Evolutionary conservation across 2,329 filamentous ascomycete species (phyloP).

Genomic region (Aspergillus clavatus): DNA sequence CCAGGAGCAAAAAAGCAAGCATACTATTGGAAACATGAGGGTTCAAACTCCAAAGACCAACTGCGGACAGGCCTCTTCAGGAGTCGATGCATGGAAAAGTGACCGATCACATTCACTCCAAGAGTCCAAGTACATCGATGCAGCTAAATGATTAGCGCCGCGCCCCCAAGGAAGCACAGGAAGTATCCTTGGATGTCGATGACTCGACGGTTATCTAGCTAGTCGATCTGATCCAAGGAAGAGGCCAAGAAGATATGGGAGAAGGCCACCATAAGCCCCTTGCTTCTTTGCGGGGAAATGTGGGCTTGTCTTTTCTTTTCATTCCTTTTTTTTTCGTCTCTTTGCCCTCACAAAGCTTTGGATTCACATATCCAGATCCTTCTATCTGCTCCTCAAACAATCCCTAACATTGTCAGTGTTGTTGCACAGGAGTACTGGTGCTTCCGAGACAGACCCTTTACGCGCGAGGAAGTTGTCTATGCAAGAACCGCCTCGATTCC

Average conservation of each 20-base stretch:
- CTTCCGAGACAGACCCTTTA: not conserved
- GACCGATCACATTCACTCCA: not conserved
- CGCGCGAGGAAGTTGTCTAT: not conserved
- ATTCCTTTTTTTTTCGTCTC: slow-evolving; percentile 1
- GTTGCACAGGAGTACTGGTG: no score
- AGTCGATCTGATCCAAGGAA: no score
- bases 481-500: not conserved
- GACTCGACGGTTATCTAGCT: no score
- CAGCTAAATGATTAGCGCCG: not conserved
- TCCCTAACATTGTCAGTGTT: no score
- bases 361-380: not conserved
- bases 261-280: slow-evolving; percentile 3
- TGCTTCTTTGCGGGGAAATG: slow-evolving; percentile 18
- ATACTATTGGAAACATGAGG: not conserved
- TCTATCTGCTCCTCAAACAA: no score
- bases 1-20: not conserved
- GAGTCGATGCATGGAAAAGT: not conserved
- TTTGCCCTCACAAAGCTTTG: not conserved
- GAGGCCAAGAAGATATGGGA: not conserved
- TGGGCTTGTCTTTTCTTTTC: slow-evolving; percentile 5
- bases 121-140: not conserved
- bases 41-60: not conserved
- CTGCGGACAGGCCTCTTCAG: not conserved
- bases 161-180: no score
- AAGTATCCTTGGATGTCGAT: no score